phyloP scores from a whole-genome alignment of 352 stramenopile species.

The Pythium aquatile region DNA sequence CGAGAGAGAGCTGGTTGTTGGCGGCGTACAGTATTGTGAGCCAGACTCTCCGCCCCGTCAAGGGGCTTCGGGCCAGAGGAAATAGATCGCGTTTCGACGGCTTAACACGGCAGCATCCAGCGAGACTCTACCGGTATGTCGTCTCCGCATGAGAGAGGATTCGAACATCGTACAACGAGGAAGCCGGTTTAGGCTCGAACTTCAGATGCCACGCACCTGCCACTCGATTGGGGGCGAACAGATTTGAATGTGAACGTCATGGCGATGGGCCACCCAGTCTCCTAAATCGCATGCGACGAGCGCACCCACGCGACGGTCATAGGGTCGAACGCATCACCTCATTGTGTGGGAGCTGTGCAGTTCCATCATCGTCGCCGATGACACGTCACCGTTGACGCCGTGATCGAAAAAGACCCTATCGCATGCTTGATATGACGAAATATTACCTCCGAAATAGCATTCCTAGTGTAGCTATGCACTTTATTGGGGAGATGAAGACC shows the following conservation, averaged over 20 bases:
- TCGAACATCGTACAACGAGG: too few relatives aligned
- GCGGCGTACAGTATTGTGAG: not conserved
- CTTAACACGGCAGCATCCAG: too few relatives aligned
- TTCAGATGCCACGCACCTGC: not conserved
- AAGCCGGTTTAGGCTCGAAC: too few relatives aligned
- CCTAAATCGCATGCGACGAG: not conserved
- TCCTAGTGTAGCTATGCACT: not conserved
- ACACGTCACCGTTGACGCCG: not conserved
- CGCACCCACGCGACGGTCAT: not conserved
- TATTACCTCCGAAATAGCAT: not conserved
- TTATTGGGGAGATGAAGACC: not conserved
- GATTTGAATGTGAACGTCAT: not conserved
- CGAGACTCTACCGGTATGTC: too few relatives aligned
- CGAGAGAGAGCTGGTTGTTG: not conserved
- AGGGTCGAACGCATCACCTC: not conserved
- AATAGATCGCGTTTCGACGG: not conserved
- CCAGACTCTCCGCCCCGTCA: not conserved
- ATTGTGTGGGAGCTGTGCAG: not conserved
- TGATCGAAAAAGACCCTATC: not conserved
- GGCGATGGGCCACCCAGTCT: not conserved
- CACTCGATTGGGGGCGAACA: not conserved
- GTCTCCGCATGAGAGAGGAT: too few relatives aligned
- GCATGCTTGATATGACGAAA: not conserved
- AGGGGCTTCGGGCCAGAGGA: not conserved
- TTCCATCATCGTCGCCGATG: not conserved